Conservation (phyloP, 2,329 filamentous ascomycete genomes). For the Verticillium nubilum region DNA sequence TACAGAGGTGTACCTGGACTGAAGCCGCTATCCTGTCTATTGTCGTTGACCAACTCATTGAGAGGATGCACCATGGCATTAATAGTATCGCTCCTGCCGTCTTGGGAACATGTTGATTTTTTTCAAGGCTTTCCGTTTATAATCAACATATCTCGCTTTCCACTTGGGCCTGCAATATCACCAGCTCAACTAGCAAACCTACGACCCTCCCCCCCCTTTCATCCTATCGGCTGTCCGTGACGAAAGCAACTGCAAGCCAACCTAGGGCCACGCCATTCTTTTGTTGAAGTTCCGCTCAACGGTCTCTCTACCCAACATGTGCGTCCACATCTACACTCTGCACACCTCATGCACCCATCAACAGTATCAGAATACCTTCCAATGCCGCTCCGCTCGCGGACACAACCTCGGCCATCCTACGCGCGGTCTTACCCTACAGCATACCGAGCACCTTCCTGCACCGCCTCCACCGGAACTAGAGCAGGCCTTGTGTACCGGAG, state of each 20-base stretch:
- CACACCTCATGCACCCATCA: slow-evolving; percentile 21
- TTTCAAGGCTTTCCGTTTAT: neutral
- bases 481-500: neutral
- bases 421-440: slow-evolving; percentile 10
- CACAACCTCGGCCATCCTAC: neutral
- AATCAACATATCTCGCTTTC: neutral
- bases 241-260: too few species aligned
- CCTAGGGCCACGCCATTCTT: too few species aligned
- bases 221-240: too few species aligned
- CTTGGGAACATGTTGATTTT: neutral
- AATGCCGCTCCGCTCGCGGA: slow-evolving; percentile 20
- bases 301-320: slow-evolving; percentile 27
- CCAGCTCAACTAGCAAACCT: neutral
- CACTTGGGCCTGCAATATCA: neutral
- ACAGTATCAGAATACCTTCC: slow-evolving; percentile 27
- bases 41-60: neutral
- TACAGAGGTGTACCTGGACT: neutral
- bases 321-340: slow-evolving; percentile 22
- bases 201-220: too few species aligned
- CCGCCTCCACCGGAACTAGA: slow-evolving; percentile 8
- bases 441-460: slow-evolving; percentile 7
- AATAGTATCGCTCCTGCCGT: neutral
- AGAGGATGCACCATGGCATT: too few species aligned
- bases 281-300: too few species aligned
- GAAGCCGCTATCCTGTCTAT: neutral